Conservation (phyloP, 2,329 filamentous ascomycete species). For the Macrophomina phaseolina region DNA sequence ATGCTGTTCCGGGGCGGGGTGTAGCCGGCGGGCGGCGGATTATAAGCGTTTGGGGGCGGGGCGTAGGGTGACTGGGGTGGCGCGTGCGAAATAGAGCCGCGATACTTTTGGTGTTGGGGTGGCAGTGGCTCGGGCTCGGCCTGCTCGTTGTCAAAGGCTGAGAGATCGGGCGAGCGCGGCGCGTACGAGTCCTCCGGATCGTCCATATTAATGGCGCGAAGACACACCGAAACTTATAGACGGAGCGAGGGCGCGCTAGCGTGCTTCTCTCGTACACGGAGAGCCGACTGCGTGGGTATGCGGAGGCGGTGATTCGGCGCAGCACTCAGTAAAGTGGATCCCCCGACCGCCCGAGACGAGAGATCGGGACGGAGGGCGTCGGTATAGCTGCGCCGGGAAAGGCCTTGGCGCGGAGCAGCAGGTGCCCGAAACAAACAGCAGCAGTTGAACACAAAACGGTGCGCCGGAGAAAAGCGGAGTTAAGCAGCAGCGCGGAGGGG, state of each 20-base stretch:
- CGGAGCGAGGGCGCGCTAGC: conserved; percentile 23
- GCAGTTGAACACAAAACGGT: not conserved
- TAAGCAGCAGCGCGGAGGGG: conserved; percentile 13
- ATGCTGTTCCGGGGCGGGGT: conserved; percentile 20
- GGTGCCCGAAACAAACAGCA: not conserved
- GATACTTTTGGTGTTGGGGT: conserved; percentile 45
- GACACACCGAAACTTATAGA: conserved; percentile 21
- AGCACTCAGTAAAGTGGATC: conserved; percentile 7
- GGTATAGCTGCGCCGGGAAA: conserved; percentile 19
- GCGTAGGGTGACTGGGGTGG: conserved; percentile 32
- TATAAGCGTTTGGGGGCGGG: conserved; percentile 37
- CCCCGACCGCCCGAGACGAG: conserved; percentile 23
- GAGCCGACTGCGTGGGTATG: conserved; percentile 20
- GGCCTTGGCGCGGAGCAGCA: conserved; percentile 13
- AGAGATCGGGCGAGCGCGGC: conserved; percentile 45
- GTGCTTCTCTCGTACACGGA: conserved; percentile 6
- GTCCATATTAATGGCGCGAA: conserved; percentile 19
- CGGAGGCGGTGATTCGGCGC: conserved; percentile 19
- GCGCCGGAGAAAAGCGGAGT: conserved; percentile 2
- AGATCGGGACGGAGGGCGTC: conserved; percentile 21
- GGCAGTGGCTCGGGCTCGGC: conserved; percentile 42
- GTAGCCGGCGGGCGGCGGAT: conserved; percentile 40
- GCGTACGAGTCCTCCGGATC: conserved; percentile 27
- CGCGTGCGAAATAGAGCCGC: conserved; percentile 36
- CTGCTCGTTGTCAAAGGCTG: conserved; percentile 52